Evolutionary conservation across 2,329 filamentous ascomycete genomes (phyloP).

Genomic region (Colletotrichum melonis): DNA sequence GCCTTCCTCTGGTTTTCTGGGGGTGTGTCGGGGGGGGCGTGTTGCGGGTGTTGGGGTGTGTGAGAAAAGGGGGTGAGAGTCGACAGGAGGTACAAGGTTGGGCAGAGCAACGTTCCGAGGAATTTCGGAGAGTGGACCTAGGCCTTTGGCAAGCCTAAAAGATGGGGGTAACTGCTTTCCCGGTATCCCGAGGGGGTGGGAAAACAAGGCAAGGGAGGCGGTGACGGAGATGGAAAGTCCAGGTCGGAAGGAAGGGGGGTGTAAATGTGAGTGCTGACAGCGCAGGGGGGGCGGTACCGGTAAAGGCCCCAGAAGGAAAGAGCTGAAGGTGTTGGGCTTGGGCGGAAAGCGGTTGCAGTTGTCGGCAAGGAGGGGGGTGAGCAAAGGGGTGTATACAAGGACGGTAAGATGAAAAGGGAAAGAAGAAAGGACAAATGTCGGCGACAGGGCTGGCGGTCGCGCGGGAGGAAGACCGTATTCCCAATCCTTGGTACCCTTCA

Average conservation of each 20-base stretch:
- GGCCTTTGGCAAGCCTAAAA: conserved; percentile 31
- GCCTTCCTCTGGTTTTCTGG: conserved; percentile 20
- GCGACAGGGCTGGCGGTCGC: conserved; percentile 20
- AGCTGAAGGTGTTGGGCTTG: not conserved
- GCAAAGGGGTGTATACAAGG: not conserved
- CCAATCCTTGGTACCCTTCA: conserved; percentile 1
- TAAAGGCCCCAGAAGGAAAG: not conserved
- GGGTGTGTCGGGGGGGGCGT: not conserved
- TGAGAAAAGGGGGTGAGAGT: conserved; percentile 1
- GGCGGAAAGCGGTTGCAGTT: conserved; percentile 13
- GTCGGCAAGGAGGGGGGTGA: conserved; percentile 9
- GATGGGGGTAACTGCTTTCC: conserved; percentile 29
- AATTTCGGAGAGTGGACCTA: conserved; percentile 30
- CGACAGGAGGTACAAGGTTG: conserved; percentile 18
- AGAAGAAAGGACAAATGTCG: not conserved
- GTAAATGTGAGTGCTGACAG: conserved; percentile 11
- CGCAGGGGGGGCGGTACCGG: conserved; percentile 2
- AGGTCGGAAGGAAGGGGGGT: not conserved
- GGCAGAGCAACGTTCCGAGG: conserved; percentile 33
- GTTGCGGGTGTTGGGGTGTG: conserved; percentile 7
- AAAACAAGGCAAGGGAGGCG: conserved; percentile 36
- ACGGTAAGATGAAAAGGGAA: not conserved
- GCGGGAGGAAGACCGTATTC: conserved; percentile 29
- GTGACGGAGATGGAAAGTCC: conserved; percentile 28
- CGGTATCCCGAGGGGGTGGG: conserved; percentile 33